Conservation (phyloP, 805 yeast genomes). For the Pichia scutulata region DNA sequence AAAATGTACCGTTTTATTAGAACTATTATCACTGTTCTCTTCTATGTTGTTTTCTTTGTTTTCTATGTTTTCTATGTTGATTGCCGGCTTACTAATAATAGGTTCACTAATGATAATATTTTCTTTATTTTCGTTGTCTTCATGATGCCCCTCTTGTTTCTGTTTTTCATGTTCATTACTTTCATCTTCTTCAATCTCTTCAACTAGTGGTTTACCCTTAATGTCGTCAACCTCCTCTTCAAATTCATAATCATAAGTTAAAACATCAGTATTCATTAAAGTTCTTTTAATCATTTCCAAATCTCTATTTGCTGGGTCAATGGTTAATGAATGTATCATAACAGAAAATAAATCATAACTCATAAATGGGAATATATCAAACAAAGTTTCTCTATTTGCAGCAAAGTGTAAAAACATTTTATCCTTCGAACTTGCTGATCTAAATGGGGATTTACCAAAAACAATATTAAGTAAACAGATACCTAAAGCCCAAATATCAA, state of each 20-base stretch:
- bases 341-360: conserved; percentile 82
- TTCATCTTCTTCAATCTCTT: not conserved
- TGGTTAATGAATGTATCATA: conserved; percentile 64
- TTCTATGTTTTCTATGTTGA: not conserved
- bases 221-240: conserved; percentile 21
- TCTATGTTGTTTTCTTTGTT: not conserved
- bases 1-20: not conserved
- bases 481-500: conserved; percentile 88
- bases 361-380: conserved; percentile 88
- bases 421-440: conserved; percentile 67
- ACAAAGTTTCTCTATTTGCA: conserved; percentile 77
- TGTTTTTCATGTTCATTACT: not conserved
- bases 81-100: not conserved
- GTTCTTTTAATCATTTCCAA: conserved; percentile 53
- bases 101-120: not conserved
- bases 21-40: not conserved
- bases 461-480: conserved; percentile 74
- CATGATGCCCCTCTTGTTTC: not conserved
- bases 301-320: conserved; percentile 83
- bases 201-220: not conserved
- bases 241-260: conserved; percentile 78
- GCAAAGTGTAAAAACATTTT: conserved; percentile 81
- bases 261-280: conserved; percentile 48
- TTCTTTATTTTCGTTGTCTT: not conserved
- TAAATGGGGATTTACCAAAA: conserved; percentile 85